Evolutionary conservation across 306 rosid genomes (phyloP).

Genomic region (Cajanus cajan): DNA sequence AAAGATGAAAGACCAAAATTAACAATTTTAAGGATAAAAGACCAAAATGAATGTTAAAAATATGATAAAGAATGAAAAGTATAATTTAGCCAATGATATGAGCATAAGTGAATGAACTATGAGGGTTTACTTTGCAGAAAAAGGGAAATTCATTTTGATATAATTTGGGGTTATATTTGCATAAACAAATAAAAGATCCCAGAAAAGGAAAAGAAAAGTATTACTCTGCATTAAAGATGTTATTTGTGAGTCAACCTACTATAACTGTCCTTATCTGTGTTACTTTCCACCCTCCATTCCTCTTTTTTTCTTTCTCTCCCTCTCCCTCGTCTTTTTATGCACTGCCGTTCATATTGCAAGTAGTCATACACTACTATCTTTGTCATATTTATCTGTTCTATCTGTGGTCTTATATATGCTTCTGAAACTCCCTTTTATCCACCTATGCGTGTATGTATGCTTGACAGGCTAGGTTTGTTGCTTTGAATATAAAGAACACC

Average conservation of each 20-base stretch:
- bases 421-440: background rate
- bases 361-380: background rate
- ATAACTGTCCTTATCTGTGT: background rate
- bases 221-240: background rate
- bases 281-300: background rate
- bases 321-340: background rate
- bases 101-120: constrained; percentile 1
- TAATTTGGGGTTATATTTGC: background rate
- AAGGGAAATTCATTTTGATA: background rate
- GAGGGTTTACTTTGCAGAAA: constrained; percentile 3
- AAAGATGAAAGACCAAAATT: too few species aligned
- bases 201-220: background rate
- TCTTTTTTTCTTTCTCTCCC: background rate
- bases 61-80: too few species aligned
- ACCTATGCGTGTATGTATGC: background rate
- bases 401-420: background rate
- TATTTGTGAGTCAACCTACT: background rate
- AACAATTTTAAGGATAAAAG: too few species aligned
- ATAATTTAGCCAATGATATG: too few species aligned
- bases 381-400: background rate
- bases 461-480: background rate
- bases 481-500: constrained; percentile 9
- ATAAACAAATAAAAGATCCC: background rate
- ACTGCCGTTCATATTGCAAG: constrained; percentile 8
- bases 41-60: too few species aligned